Evolutionary conservation across 2,329 filamentous ascomycete species (phyloP).

Genomic region (Phialophora macrospora): DNA sequence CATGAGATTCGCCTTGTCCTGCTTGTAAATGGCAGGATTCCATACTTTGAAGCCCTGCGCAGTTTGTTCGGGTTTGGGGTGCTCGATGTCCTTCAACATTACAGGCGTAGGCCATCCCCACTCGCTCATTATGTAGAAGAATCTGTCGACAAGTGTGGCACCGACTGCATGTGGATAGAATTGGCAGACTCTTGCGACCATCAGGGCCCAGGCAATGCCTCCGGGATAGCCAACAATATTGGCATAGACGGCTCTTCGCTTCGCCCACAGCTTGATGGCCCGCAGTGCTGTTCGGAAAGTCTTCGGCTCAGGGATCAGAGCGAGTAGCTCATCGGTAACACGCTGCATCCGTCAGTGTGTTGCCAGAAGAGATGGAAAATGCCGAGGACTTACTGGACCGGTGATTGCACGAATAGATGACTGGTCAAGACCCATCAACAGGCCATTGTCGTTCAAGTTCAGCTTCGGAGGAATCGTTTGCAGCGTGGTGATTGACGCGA

Average conservation of each 20-base stretch:
- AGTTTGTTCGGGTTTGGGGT: conserved; percentile 72
- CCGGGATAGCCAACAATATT: conserved; percentile 97
- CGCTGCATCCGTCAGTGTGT: conserved; percentile 49
- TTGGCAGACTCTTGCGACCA: conserved; percentile 93
- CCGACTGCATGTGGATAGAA: conserved; percentile 91
- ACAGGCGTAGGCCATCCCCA: conserved; percentile 98
- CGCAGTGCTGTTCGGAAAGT: conserved; percentile 88
- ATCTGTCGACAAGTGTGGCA: conserved; percentile 87
- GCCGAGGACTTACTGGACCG: conserved; percentile 62
- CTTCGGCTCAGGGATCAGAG: conserved; percentile 83
- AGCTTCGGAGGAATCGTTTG: conserved; percentile 74
- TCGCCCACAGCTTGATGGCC: conserved; percentile 95
- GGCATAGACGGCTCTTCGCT: conserved; percentile 86
- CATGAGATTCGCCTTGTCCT: conserved; percentile 88
- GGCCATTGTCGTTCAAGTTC: conserved; percentile 78
- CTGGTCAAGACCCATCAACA: conserved; percentile 85
- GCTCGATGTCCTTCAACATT: conserved; percentile 83
- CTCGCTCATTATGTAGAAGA: conserved; percentile 86
- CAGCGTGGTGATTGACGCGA: conserved; percentile 73
- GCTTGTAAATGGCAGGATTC: conserved; percentile 85
- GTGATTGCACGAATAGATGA: conserved; percentile 87
- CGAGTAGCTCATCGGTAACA: conserved; percentile 90
- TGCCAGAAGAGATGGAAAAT: background rate
- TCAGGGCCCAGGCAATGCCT: conserved; percentile 97
- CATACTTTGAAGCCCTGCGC: conserved; percentile 66